Evolutionary conservation across 305 asterid genomes (phyloP).

Genomic region (Ilex paraguariensis): DNA sequence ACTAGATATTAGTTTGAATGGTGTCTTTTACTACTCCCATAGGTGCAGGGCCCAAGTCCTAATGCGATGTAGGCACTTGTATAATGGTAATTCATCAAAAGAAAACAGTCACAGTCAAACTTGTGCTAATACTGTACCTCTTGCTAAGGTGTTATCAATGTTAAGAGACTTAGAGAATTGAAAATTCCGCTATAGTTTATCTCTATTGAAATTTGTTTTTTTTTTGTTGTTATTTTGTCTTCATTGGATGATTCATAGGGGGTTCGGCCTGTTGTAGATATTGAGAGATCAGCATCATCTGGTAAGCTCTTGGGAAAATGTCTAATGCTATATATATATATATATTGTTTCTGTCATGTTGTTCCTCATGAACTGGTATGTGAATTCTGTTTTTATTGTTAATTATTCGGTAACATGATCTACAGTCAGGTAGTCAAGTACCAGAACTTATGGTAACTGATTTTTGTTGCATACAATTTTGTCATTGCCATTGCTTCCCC

Average conservation of each 20-base stretch:
- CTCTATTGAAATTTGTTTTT: conserved; percentile 8
- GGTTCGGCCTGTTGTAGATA: conserved; percentile 52
- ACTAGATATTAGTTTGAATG: conserved; percentile 5
- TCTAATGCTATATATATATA: no score
- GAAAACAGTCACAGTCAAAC: not conserved
- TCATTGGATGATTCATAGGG: conserved; percentile 34
- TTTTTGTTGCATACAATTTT: not conserved
- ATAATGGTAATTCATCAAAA: no score
- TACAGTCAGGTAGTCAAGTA: no score
- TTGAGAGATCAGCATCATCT: conserved; percentile 44
- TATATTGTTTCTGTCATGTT: no score
- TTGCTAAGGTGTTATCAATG: not conserved
- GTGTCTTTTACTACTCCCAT: not conserved
- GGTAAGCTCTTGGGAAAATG: conserved; percentile 32
- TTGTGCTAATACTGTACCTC: not conserved
- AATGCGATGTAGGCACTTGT: no score
- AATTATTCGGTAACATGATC: no score
- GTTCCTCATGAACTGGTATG: no score
- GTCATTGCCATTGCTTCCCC: no score
- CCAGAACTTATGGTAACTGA: no score
- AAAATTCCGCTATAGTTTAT: not conserved
- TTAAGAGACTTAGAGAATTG: not conserved
- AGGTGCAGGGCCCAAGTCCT: no score
- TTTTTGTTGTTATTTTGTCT: conserved; percentile 8
- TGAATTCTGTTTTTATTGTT: no score